Percentiles rank a stretch among this genome's conserved stretches.
Evolutionary conservation across 2,329 filamentous ascomycete genomes (phyloP).

Genomic region (Fusarium veterinarium): DNA sequence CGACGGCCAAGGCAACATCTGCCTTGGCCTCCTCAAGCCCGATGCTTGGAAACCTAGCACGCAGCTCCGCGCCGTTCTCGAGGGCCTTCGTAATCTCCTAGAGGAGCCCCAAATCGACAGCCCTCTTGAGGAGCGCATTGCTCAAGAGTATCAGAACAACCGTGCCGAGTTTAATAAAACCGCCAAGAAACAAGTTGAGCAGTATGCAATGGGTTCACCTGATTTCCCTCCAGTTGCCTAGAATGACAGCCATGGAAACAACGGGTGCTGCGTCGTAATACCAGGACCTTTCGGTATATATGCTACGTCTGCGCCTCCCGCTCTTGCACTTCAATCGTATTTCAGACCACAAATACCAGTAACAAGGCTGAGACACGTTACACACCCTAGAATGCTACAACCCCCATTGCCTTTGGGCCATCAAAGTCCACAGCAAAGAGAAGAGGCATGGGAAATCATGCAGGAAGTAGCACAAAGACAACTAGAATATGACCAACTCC

Average conservation of each 20-base stretch:
- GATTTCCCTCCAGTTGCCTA: slow-evolving; percentile 49
- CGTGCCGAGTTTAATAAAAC: slow-evolving; percentile 77
- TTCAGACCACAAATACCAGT: background rate
- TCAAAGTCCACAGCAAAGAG: background rate
- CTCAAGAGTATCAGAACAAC: slow-evolving; percentile 82
- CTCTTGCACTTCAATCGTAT: background rate
- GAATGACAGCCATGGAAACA: background rate
- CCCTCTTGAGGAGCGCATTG: slow-evolving; percentile 86
- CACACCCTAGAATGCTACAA: too few species aligned
- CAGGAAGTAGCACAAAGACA: background rate
- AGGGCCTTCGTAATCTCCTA: slow-evolving; percentile 79
- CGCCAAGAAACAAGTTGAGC: slow-evolving; percentile 77
- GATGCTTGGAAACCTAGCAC: slow-evolving; percentile 94
- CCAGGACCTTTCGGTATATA: background rate
- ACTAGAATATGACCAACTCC: background rate
- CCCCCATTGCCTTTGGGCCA: background rate
- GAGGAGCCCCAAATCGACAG: slow-evolving; percentile 88
- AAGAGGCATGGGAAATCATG: background rate
- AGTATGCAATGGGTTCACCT: slow-evolving; percentile 70
- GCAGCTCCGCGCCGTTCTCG: slow-evolving; percentile 79
- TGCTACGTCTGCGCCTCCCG: background rate
- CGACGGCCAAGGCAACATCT: slow-evolving; percentile 86
- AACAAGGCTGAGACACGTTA: background rate
- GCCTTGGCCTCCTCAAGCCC: slow-evolving; percentile 82
- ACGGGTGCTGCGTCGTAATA: background rate